These are phyloP conservation scores for Pterocarpus macrocarpus DNA, from an alignment of 306 rosid species.

Conservation along the genomic window DNA sequence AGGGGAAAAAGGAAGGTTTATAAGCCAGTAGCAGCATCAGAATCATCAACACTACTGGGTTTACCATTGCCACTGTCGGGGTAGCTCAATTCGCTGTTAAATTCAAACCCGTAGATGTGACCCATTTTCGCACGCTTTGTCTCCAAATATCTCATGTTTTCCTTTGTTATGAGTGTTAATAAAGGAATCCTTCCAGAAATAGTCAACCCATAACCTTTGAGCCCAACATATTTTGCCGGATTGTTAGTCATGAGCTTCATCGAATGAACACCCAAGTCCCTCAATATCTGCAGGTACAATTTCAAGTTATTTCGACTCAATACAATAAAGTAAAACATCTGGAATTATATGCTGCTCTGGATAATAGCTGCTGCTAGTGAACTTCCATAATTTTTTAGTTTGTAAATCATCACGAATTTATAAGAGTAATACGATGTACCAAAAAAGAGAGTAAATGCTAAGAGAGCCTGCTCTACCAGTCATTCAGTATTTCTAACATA, in stretches of 20 bases:
- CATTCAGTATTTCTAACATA: background rate
- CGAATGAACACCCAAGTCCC: constrained; percentile 82
- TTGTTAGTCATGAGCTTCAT: constrained; percentile 96
- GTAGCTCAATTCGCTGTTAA: constrained; percentile 45
- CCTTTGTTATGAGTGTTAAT: constrained; percentile 72
- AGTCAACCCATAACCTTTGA: constrained; percentile 86
- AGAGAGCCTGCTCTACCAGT: constrained; percentile 16
- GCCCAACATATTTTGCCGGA: constrained; percentile 81
- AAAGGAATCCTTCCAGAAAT: constrained; percentile 85
- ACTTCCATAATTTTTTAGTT: background rate
- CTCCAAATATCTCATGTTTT: constrained; percentile 77
- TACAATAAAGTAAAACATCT: constrained; percentile 14
- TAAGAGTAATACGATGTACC: background rate
- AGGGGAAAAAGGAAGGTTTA: constrained; percentile 32
- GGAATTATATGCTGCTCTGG: constrained; percentile 19
- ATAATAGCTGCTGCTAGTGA: constrained; percentile 19
- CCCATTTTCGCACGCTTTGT: constrained; percentile 87
- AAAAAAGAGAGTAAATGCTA: background rate
- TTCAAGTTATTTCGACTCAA: constrained; percentile 22
- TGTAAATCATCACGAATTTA: constrained; percentile 34
- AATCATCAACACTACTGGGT: constrained; percentile 46
- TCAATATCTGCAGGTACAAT: constrained; percentile 66
- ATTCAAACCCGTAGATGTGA: constrained; percentile 64
- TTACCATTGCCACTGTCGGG: constrained; percentile 52
- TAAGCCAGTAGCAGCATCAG: constrained; percentile 49